phyloP scores from a whole-genome alignment of 441 rosid genomes.

The Geranium incanum region DNA sequence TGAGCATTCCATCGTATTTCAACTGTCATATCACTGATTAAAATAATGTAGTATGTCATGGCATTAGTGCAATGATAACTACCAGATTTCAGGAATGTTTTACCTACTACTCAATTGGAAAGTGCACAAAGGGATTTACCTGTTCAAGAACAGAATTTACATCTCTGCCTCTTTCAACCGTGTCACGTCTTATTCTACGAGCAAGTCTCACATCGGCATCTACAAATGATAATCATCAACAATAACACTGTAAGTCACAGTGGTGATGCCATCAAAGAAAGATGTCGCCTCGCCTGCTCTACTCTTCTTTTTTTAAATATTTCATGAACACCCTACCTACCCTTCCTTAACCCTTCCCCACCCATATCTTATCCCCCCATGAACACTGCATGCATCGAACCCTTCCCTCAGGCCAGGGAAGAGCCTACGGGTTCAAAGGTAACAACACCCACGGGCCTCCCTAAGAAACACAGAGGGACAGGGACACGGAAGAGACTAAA shows the following conservation, averaged over 20 bases:
- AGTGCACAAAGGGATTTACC: conserved; percentile 31
- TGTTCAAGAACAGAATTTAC: conserved; percentile 83
- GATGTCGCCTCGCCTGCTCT: not conserved
- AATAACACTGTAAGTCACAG: conserved; percentile 14
- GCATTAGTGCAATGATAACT: not conserved
- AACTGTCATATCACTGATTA: not conserved
- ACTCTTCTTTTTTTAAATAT: not conserved
- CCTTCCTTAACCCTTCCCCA: too few species aligned
- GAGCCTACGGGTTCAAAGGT: not conserved
- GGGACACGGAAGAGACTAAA: not conserved
- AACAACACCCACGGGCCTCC: not conserved
- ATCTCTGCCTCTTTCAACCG: conserved; percentile 86
- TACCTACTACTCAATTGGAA: not conserved
- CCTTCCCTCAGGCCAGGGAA: too few species aligned
- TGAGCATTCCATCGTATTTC: not conserved
- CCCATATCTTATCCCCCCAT: too few species aligned
- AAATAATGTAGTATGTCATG: not conserved
- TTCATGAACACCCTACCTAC: too few species aligned
- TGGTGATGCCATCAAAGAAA: not conserved
- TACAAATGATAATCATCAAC: conserved; percentile 29
- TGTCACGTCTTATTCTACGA: conserved; percentile 87
- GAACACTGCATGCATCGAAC: too few species aligned
- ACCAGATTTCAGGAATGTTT: not conserved
- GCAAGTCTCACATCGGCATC: conserved; percentile 99
- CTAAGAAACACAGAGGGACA: not conserved